Evolutionary conservation across 2,329 filamentous ascomycete species (phyloP).

Genomic region (Aspergillus sp.): DNA sequence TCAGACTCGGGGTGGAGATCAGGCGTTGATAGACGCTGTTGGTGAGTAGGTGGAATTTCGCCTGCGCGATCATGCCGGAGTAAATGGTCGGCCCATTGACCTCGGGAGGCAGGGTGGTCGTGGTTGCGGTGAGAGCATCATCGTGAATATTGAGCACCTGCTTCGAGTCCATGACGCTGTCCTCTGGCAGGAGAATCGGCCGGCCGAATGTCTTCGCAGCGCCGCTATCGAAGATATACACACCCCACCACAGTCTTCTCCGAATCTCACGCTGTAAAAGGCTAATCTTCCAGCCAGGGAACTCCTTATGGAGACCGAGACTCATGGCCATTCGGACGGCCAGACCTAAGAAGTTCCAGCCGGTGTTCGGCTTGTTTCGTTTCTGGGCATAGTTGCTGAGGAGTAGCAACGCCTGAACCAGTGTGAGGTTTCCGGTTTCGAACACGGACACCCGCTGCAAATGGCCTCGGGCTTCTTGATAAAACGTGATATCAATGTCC

Average conservation of each 20-base stretch:
- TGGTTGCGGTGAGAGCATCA: slow-evolving; percentile 35
- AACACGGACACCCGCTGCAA: slow-evolving; percentile 46
- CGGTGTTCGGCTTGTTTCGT: slow-evolving; percentile 50
- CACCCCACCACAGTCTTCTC: slow-evolving; percentile 41
- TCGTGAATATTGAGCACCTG: slow-evolving; percentile 47
- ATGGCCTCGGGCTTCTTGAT: slow-evolving; percentile 46
- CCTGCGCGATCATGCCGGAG: slow-evolving; percentile 41
- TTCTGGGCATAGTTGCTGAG: slow-evolving; percentile 52
- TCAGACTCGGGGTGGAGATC: slow-evolving; percentile 41
- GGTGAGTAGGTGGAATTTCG: slow-evolving; percentile 43
- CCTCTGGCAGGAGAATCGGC: slow-evolving; percentile 45
- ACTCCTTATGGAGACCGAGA: slow-evolving; percentile 51
- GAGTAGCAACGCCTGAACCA: slow-evolving; percentile 48
- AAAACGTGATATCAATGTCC: slow-evolving; percentile 45
- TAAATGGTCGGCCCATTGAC: slow-evolving; percentile 42
- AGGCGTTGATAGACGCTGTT: slow-evolving; percentile 45
- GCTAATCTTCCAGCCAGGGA: slow-evolving; percentile 46
- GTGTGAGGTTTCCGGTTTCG: slow-evolving; percentile 49
- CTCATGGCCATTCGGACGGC: slow-evolving; percentile 51
- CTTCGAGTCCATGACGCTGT: slow-evolving; percentile 44
- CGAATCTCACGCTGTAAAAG: slow-evolving; percentile 42
- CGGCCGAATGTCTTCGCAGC: slow-evolving; percentile 51
- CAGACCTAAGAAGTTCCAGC: slow-evolving; percentile 49
- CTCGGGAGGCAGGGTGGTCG: slow-evolving; percentile 36
- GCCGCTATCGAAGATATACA: slow-evolving; percentile 49